Conservation (phyloP, 2,329 filamentous ascomycete species). For the Colletotrichum tabaci region DNA sequence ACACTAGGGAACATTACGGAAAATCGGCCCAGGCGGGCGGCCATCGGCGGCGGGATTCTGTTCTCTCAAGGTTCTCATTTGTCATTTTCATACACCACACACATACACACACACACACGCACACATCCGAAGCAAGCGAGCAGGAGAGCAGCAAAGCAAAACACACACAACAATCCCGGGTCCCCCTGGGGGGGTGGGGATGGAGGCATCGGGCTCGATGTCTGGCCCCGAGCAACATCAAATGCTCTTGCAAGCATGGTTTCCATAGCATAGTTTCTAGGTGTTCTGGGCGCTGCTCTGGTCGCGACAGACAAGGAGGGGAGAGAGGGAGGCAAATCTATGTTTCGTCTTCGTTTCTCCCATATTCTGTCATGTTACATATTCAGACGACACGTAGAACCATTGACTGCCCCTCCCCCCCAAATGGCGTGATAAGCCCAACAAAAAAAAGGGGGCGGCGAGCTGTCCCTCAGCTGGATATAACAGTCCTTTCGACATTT, state of each 20-base stretch:
- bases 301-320: not conserved
- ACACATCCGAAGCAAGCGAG: not conserved
- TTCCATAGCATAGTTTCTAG: slow-evolving; percentile 32
- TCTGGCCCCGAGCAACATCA: not conserved
- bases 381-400: slow-evolving; percentile 12
- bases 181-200: not conserved
- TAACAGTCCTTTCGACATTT: slow-evolving; percentile 17
- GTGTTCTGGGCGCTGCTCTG: slow-evolving; percentile 35
- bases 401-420: not conserved
- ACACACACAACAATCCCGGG: not conserved
- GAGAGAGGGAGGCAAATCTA: slow-evolving; percentile 8
- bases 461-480: not conserved
- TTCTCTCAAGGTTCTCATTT: not conserved
- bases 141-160: not conserved
- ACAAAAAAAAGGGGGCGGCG: not conserved
- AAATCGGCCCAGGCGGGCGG: not conserved
- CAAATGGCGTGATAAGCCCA: not conserved
- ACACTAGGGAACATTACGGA: slow-evolving; percentile 4
- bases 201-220: not conserved
- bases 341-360: slow-evolving; percentile 11
- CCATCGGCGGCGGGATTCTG: slow-evolving; percentile 2
- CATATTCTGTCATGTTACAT: slow-evolving; percentile 20
- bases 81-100: not conserved
- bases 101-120: not conserved
- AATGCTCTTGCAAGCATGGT: slow-evolving; percentile 28